Base-by-base conservation (phyloP, 2,329 filamentous ascomycete genomes). In the Talaromyces pinophilus region DNA sequence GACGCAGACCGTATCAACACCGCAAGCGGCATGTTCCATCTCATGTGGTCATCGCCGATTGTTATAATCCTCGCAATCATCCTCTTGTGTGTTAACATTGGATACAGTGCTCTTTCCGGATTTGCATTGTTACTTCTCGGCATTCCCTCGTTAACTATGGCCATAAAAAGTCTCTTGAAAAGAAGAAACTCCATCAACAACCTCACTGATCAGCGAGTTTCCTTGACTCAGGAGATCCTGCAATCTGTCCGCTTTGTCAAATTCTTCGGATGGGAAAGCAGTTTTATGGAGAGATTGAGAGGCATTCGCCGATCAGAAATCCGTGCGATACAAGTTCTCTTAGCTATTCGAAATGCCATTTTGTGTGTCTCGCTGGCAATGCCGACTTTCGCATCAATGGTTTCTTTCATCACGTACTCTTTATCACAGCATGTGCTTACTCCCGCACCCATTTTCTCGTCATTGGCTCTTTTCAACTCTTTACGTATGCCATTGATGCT, bases 231-330 rank as follows among this genome's bases (percentile, higher is more conserved):
- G 75, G 94, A 98, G 75, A 96, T 98, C 62, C 75, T 98, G 15
- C 90, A 93, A 71, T 92, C 92, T 0, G 93, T 97, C 28, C 87
- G 93, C 30, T 97, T 98, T 74, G 94, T 98, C 79, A 98, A 98
- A 77, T 97, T 88, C 77, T 98, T 97, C 75, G 93, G 93, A 7
- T 98, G 94, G 94, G 94, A 98, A 76, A 90, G 86, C 66, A 90
- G 92, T 40, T 97, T 98, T 74, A 81, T 97, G 13, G 84, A 88
- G 61, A 88, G 93, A 15, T 84, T 97, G 17, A 87, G 87, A 60
- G 85, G 88, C 28, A 90, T 96, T 68, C 87, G 94, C 66, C 84
- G 83, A 62, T 85, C 85, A 67, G 94, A 98, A 77, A 93, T 98
- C 68, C 82, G 84, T 65, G 87, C 90, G n/a, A 93, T 98, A 66